Conservation (phyloP, 1,139 yeast genomes). For the Lodderomyces theae region DNA sequence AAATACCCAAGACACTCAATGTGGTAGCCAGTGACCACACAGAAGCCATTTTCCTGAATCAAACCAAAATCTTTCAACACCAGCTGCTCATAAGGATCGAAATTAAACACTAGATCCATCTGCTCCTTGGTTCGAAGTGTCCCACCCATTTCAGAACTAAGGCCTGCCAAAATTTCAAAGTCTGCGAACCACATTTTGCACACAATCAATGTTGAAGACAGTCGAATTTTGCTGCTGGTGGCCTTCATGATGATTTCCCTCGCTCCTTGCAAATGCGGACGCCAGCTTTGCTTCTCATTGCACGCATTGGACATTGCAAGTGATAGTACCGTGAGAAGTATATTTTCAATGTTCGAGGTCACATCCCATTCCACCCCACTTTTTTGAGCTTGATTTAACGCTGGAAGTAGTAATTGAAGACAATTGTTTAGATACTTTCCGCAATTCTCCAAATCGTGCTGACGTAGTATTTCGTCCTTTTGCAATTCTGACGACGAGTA, state of each 20-base stretch:
- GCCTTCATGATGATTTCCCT: slow-evolving; percentile 57
- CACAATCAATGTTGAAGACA: slow-evolving; percentile 44
- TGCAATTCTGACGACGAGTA: slow-evolving; percentile 36
- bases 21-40: slow-evolving; percentile 54
- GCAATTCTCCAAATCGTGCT: slow-evolving; percentile 45
- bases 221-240: slow-evolving; percentile 20
- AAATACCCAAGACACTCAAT: slow-evolving; percentile 45
- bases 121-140: slow-evolving; percentile 50
- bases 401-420: slow-evolving; percentile 47
- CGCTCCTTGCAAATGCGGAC: slow-evolving; percentile 68
- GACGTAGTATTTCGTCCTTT: slow-evolving; percentile 16
- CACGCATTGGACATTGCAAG: slow-evolving; percentile 65
- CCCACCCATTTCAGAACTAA: slow-evolving; percentile 59
- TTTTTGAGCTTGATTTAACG: slow-evolving; percentile 20
- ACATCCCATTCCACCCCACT: slow-evolving; percentile 26
- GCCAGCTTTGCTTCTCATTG: slow-evolving; percentile 59
- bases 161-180: slow-evolving; percentile 61
- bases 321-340: slow-evolving; percentile 57
- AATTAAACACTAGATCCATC: slow-evolving; percentile 44
- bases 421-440: slow-evolving; percentile 58
- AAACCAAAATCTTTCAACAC: slow-evolving; percentile 31
- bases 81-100: slow-evolving; percentile 37
- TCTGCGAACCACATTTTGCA: slow-evolving; percentile 65
- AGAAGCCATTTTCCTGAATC: slow-evolving; percentile 44
- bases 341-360: slow-evolving; percentile 55